Evolutionary conservation across 441 rosid species (phyloP).

Genomic region (Populus hybrid): DNA sequence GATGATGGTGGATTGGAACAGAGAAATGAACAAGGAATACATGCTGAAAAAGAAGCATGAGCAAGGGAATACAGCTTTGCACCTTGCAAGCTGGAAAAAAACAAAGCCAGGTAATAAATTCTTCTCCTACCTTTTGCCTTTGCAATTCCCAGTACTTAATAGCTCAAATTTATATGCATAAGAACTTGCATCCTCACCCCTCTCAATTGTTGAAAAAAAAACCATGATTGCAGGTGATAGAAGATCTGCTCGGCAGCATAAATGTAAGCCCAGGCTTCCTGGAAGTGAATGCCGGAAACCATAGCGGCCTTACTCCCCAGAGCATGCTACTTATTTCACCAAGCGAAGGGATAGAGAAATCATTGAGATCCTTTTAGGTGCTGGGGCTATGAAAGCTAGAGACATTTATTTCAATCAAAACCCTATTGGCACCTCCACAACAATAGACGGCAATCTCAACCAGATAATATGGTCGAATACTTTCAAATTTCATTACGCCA

Average conservation of each 20-base stretch:
- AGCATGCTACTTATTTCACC: neutral
- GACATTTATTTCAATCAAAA: neutral
- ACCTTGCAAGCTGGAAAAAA: conserved; percentile 39
- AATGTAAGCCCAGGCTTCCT: neutral
- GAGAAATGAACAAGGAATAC: conserved; percentile 17
- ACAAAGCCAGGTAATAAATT: conserved; percentile 25
- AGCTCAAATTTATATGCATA: no score
- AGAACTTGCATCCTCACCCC: no score
- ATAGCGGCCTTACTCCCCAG: neutral
- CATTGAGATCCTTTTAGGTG: neutral
- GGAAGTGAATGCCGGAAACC: neutral
- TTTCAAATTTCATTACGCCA: conserved; percentile 37
- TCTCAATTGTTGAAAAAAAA: neutral
- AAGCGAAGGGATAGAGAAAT: neutral
- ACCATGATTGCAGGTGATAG: neutral
- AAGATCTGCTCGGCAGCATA: neutral
- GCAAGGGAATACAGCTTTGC: conserved; percentile 40
- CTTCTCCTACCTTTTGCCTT: neutral
- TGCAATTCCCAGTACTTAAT: neutral
- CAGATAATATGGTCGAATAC: conserved; percentile 33
- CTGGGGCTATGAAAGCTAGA: neutral
- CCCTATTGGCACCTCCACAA: neutral
- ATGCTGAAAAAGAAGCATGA: conserved; percentile 38
- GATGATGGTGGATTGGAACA: conserved; percentile 31
- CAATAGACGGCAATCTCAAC: conserved; percentile 18